Base-by-base conservation (phyloP, 768 basidiomycete genomes). In the Russula foetens region DNA sequence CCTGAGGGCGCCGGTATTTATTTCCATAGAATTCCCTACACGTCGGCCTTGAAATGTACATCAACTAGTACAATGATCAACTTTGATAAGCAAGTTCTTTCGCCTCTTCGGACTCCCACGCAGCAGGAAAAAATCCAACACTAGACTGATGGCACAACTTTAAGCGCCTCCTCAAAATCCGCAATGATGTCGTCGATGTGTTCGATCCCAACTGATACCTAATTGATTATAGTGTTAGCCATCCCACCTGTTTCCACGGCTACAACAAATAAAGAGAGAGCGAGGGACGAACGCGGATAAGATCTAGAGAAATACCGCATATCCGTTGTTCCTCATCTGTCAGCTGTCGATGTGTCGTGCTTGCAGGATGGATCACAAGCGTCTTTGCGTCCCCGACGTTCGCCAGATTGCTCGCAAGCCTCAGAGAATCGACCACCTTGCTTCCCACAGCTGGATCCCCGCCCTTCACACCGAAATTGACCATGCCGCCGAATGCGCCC, bases 341-440 rank as follows among this genome's bases (percentile, higher is more conserved):
- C 49, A 90, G 75, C 70, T 90, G 88, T 41, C 82, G 76, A 67
- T 92, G 90, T 0, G 90, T 92, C 24, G 90, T 90, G 23, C 81
- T 80, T 4, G 84, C 86, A 1, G 90, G 88, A 67, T 88, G 86
- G 59, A 91, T 88, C 41, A 88, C 85, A 17, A 92, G 79, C 7
- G 86, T 89, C 74, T 91, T 90, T 21, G 86, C 84, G 61, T 87
- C 85, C 28, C 84, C 86, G 28, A 89, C 84, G 67, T 90, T 90
- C 14, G 86, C 86, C 9, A 90, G 76, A 67, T 89, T 74, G 66
- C 84, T 86, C 19, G 85, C 86, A 6, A 92, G 77, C 67, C 79
- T 81, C 59, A 93, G 76, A 63, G 72, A 78, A 65, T 93, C 90
- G 15, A 92, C 86, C 33, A 86, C 75, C 58, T 77, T 76, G 73